These are phyloP conservation scores for Penicillium flavigenum DNA, from an alignment of 495 filamentous ascomycete genomes.

Conservation along the genomic window DNA sequence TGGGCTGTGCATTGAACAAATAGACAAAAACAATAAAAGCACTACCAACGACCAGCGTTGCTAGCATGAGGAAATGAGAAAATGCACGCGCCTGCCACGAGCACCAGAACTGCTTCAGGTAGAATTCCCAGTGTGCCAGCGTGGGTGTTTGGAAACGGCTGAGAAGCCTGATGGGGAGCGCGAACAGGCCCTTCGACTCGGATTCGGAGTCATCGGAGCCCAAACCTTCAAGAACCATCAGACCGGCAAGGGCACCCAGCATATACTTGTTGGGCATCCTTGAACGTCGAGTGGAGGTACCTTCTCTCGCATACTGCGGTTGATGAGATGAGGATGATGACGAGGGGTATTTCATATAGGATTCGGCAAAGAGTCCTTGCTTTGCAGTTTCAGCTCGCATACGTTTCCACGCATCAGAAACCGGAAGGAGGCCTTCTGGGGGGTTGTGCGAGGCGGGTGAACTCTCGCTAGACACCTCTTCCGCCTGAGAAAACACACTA, in stretches of 20 bases:
- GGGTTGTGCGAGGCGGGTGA: slow-evolving; percentile 29
- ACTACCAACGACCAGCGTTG: slow-evolving; percentile 61
- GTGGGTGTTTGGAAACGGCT: slow-evolving; percentile 30
- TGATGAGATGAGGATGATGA: slow-evolving; percentile 14
- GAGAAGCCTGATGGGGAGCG: slow-evolving; percentile 60
- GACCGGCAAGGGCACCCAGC: slow-evolving; percentile 84
- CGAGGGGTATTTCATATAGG: slow-evolving; percentile 40
- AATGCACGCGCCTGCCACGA: slow-evolving; percentile 47
- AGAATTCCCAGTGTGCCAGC: slow-evolving; percentile 28
- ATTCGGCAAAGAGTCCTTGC: slow-evolving; percentile 40
- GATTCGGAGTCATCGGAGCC: slow-evolving; percentile 57
- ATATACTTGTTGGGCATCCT: slow-evolving; percentile 70
- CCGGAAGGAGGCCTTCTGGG: slow-evolving; percentile 67
- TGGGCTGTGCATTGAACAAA: slow-evolving; percentile 59
- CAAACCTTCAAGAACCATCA: slow-evolving; percentile 86
- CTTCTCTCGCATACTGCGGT: slow-evolving; percentile 16
- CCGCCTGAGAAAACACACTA: slow-evolving; percentile 44
- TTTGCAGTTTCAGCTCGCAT: slow-evolving; percentile 50
- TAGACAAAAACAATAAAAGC: slow-evolving; percentile 68
- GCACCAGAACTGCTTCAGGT: slow-evolving; percentile 34
- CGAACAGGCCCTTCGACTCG: slow-evolving; percentile 67
- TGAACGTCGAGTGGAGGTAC: slow-evolving; percentile 37
- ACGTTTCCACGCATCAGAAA: slow-evolving; percentile 74
- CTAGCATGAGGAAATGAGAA: slow-evolving; percentile 53
- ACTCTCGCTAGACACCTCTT: slow-evolving; percentile 33